Evolutionary conservation across 2,329 filamentous ascomycete species (phyloP), one percentile per base, ranked within the genome.

Genomic region (Fusarium hainanense): DNA sequence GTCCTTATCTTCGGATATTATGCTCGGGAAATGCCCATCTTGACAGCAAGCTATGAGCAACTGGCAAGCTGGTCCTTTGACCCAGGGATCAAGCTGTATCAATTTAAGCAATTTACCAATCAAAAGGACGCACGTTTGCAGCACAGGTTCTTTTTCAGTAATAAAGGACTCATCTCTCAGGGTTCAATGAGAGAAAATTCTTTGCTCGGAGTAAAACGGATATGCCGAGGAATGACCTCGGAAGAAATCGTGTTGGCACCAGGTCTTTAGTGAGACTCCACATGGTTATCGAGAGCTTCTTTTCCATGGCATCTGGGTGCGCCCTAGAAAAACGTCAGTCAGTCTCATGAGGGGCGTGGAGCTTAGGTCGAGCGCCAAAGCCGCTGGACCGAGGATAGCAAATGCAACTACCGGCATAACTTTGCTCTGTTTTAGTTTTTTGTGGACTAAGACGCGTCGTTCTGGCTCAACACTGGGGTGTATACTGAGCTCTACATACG

Each of bases 331-430:
- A 70, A 66, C 28, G 43, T 46, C 66, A 63, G 51, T 51, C 41
- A 56, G 41, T 47, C 44, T 32, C 49, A 51, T n/a, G 28, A 54
- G 66, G 66, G 69, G 58, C 59, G 68, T 71, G 71, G 46, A 50
- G 46, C 41, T 43, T 14, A 59, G 66, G 54, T 47, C 48, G 61
- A 56, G 58, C 55, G 57, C 62, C 71, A 73, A 58, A 70, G 70
- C 72, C 72, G 63, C 68, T 74, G 66, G 63, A 23, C 72, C 72
- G 72, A 74, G 59, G 58, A 54, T 40, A 58, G n/a, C 46, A 58
- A 20, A 34, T 46, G 37, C 59, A 57, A 67, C 66, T 74, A 55
- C 70, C 72, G 68, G 66, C 57, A 48, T 58, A 27, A 40, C 43
- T 30, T 50, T 41, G 43, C 18, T 67, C 37, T 56, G 47, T 58